A percentile compares a stretch with the other conserved stretches of the same genome.
These are phyloP conservation scores for Elaeagnus macrophylla DNA, from an alignment of 306 rosid species.

Conservation along the genomic window DNA sequence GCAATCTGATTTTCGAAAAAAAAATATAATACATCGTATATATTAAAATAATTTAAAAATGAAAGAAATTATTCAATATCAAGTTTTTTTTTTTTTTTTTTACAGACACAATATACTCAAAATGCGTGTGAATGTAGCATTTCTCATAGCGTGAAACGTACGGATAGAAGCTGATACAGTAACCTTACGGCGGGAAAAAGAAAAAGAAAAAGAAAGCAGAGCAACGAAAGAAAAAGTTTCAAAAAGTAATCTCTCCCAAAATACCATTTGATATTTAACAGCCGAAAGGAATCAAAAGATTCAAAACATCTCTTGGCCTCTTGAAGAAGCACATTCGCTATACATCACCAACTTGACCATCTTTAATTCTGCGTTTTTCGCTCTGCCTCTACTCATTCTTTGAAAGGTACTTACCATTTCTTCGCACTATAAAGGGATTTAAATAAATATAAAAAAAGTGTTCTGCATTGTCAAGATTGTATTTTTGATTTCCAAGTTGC, in stretches of 20 bases:
- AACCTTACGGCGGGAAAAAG: constrained; percentile 35
- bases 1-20: too few relatives aligned
- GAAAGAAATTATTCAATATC: too few relatives aligned
- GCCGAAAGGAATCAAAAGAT: not conserved
- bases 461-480: too few relatives aligned
- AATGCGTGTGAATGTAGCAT: too few relatives aligned
- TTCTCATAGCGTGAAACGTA: constrained; percentile 15
- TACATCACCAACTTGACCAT: constrained; percentile 18
- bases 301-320: constrained; percentile 17
- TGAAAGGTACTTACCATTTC: too few relatives aligned
- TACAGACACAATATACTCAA: too few relatives aligned
- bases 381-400: constrained; percentile 16
- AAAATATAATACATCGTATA: too few relatives aligned
- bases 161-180: constrained; percentile 11
- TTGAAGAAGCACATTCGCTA: constrained; percentile 13
- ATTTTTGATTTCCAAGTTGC: too few relatives aligned
- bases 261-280: not conserved
- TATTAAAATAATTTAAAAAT: too few relatives aligned
- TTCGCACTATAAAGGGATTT: too few relatives aligned
- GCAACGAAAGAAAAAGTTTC: constrained; percentile 23
- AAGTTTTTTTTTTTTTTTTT: too few relatives aligned
- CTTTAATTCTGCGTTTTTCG: not conserved
- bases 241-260: constrained; percentile 22
- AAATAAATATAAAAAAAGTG: too few relatives aligned
- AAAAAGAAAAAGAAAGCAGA: constrained; percentile 18